phyloP scores from a whole-genome alignment of 345 rosid genomes.

The Turritis glabra region DNA sequence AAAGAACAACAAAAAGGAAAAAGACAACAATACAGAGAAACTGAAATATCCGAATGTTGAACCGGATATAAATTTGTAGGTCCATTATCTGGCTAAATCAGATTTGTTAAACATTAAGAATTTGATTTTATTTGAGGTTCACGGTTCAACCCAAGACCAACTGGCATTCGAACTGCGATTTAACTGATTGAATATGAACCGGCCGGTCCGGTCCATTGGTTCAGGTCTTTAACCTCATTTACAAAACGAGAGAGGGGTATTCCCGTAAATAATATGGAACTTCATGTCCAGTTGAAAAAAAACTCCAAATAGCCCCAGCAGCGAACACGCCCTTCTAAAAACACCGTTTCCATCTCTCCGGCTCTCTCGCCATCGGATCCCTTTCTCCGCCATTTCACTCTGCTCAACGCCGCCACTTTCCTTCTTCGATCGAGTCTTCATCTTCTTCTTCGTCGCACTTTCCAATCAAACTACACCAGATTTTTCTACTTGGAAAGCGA shows the following conservation, averaged over 20 bases:
- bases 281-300: constrained; percentile 5
- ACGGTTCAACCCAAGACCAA: background rate
- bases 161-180: background rate
- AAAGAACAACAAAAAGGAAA: too few relatives aligned
- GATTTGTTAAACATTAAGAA: background rate
- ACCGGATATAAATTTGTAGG: background rate
- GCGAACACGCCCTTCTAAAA: constrained; percentile 4
- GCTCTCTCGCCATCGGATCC: constrained; percentile 38
- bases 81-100: background rate
- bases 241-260: background rate
- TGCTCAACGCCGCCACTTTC: constrained; percentile 33
- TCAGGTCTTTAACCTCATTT: background rate
- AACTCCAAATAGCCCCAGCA: background rate
- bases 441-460: constrained; percentile 1
- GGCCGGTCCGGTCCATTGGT: background rate
- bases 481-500: background rate
- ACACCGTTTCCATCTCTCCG: constrained; percentile 29
- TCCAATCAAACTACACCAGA: background rate
- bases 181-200: background rate
- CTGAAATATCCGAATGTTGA: too few relatives aligned
- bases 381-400: constrained; percentile 37
- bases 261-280: constrained; percentile 12
- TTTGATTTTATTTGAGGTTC: background rate
- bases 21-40: too few relatives aligned
- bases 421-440: constrained; percentile 15